A percentile compares a stretch with the other conserved stretches of the same genome.
phyloP scores from a whole-genome alignment of 768 basidiomycete genomes.

The Amanita brunnescens region DNA sequence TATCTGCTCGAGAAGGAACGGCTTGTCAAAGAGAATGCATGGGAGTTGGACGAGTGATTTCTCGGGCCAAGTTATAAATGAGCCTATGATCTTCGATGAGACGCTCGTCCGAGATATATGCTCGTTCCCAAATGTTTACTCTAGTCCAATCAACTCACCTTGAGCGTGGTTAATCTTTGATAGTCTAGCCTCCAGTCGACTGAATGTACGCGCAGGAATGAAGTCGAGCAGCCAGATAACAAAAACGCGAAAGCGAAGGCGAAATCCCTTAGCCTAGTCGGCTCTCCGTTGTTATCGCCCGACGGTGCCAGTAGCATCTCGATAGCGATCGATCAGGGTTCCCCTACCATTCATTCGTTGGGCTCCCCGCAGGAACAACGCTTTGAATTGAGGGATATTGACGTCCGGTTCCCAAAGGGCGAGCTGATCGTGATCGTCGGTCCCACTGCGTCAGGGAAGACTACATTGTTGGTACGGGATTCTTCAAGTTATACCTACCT shows the following conservation, averaged over 20 bases:
- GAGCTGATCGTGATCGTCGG: constrained; percentile 69
- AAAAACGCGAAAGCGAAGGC: constrained; percentile 66
- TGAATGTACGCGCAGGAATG: background rate
- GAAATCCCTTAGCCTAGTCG: constrained; percentile 54
- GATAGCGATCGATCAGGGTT: too few relatives aligned
- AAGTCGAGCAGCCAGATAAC: constrained; percentile 11
- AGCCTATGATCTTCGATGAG: too few relatives aligned
- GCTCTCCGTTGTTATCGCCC: too few relatives aligned
- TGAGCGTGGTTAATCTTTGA: too few relatives aligned
- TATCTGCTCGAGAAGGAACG: constrained; percentile 76
- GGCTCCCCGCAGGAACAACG: constrained; percentile 37
- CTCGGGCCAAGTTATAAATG: background rate
- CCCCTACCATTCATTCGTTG: too few relatives aligned
- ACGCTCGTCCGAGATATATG: too few relatives aligned
- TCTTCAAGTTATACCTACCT: too few relatives aligned
- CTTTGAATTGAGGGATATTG: constrained; percentile 63
- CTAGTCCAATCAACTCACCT: too few relatives aligned
- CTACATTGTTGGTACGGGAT: constrained; percentile 54
- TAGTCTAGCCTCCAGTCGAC: too few relatives aligned
- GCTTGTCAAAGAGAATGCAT: constrained; percentile 74
- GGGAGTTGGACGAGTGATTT: constrained; percentile 47
- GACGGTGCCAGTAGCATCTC: too few relatives aligned
- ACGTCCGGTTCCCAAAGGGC: too few relatives aligned
- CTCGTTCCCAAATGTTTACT: too few relatives aligned
- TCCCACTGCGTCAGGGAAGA: constrained; percentile 80